Conservation (phyloP, 331 rosid species). For the Arachis monticola region DNA sequence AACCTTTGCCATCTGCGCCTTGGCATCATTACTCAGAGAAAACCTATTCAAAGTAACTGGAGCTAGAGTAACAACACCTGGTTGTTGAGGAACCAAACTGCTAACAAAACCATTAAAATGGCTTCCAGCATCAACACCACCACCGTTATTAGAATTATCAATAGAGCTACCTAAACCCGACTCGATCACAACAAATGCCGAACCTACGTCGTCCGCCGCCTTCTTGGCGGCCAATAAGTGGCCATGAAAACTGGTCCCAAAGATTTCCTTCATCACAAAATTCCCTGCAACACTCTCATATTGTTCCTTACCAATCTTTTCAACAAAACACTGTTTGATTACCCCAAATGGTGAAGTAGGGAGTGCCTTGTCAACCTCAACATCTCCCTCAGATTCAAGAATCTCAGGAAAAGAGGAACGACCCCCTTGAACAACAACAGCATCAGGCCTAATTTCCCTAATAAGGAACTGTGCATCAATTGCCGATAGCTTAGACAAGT, state of each 20-base stretch:
- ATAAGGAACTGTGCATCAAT: slow-evolving; percentile 60
- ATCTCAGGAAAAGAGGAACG: slow-evolving; percentile 39
- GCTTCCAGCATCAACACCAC: slow-evolving; percentile 42
- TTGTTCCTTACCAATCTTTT: slow-evolving; percentile 67
- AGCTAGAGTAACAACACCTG: slow-evolving; percentile 47
- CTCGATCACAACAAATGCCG: slow-evolving; percentile 64
- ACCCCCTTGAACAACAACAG: slow-evolving; percentile 66
- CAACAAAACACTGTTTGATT: slow-evolving; percentile 66
- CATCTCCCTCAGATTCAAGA: slow-evolving; percentile 46
- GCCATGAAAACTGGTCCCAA: slow-evolving; percentile 74
- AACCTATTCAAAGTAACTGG: slow-evolving; percentile 43
- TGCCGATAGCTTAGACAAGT: slow-evolving; percentile 68
- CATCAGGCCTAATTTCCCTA: slow-evolving; percentile 68
- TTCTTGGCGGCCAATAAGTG: slow-evolving; percentile 68
- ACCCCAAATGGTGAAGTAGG: slow-evolving; percentile 78
- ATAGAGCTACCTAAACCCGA: slow-evolving; percentile 43
- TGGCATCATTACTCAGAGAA: slow-evolving; percentile 48
- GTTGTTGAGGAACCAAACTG: slow-evolving; percentile 66
- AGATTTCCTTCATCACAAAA: slow-evolving; percentile 69
- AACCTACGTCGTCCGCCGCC: slow-evolving; percentile 69
- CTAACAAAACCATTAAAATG: slow-evolving; percentile 52
- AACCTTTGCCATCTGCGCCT: slow-evolving; percentile 46
- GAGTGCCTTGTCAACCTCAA: slow-evolving; percentile 40
- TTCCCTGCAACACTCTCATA: slow-evolving; percentile 67
- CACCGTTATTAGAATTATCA: not conserved